Conservation (phyloP, 495 filamentous ascomycete genomes). For the Pyrenula massariospora region DNA sequence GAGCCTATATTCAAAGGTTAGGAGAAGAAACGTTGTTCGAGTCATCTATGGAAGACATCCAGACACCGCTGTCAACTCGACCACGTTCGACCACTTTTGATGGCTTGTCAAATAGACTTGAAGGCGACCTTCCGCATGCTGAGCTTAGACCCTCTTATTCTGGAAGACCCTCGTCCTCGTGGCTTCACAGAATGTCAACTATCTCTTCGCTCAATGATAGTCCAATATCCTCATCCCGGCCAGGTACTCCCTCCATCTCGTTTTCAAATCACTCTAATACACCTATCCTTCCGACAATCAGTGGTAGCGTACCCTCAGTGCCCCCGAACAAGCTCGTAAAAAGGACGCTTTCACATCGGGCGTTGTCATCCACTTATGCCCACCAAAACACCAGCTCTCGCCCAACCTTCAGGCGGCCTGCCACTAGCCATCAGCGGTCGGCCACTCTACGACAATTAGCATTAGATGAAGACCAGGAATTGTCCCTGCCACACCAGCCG, state of each 20-base stretch:
- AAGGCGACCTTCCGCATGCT: conserved; percentile 20
- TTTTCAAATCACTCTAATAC: conserved; percentile 61
- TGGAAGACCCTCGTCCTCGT: conserved; percentile 50
- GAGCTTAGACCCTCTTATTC: conserved; percentile 13
- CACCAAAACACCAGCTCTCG: conserved; percentile 29
- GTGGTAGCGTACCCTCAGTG: conserved; percentile 31
- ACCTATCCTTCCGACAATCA: conserved; percentile 40
- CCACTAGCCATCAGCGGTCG: conserved; percentile 78
- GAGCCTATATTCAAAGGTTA: conserved; percentile 16
- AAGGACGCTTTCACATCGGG: conserved; percentile 53
- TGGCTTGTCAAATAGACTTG: background rate
- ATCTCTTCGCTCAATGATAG: conserved; percentile 65
- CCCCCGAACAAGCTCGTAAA: conserved; percentile 84
- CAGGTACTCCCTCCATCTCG: conserved; percentile 48
- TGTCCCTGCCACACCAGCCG: background rate
- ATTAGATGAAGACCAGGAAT: background rate
- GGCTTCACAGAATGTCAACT: conserved; percentile 65
- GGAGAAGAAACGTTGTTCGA: conserved; percentile 19
- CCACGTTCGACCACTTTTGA: background rate
- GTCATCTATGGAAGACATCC: background rate
- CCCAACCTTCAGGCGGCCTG: conserved; percentile 58
- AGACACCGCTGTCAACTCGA: background rate
- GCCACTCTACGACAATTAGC: conserved; percentile 46
- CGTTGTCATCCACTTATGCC: background rate
- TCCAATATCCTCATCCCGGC: conserved; percentile 38